These are phyloP conservation scores for Zelopaecilomyces penicillatus DNA, from an alignment of 2,329 filamentous ascomycete species.

Conservation along the genomic window DNA sequence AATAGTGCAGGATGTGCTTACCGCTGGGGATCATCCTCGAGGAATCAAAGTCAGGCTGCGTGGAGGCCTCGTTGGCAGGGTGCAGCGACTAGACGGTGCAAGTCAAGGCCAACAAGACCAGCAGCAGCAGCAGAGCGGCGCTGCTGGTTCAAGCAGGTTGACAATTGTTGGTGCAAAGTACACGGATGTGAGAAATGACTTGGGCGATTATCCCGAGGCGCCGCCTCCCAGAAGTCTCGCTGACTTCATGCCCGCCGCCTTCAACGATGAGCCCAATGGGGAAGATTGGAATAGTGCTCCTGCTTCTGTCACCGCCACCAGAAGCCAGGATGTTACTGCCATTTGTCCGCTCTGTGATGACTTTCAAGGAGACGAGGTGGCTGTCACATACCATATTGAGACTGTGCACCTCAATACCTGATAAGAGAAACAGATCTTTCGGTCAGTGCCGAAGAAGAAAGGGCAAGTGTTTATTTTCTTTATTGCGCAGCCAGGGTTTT, in stretches of 20 bases:
- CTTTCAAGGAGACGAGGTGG: conserved; percentile 61
- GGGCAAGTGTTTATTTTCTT: neutral
- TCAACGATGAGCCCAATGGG: conserved; percentile 14
- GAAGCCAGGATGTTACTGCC: conserved; percentile 6
- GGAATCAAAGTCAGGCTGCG: conserved; percentile 70
- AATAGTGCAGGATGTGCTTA: conserved; percentile 58
- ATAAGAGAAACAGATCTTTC: too few species aligned
- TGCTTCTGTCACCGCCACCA: neutral
- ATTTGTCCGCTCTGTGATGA: conserved; percentile 57
- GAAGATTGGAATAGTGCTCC: neutral
- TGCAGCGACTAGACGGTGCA: conserved; percentile 50
- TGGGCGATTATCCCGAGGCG: conserved; percentile 26
- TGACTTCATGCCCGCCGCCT: conserved; percentile 39
- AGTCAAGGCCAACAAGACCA: neutral
- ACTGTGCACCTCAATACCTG: conserved; percentile 19
- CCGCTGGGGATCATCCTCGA: conserved; percentile 63
- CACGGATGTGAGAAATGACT: conserved; percentile 26
- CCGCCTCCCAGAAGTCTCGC: conserved; percentile 33
- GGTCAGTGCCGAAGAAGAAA: conserved; percentile 7
- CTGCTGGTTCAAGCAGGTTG: conserved; percentile 13
- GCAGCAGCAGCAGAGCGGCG: conserved; percentile 3
- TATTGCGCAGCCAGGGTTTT: too few species aligned
- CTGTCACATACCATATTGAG: conserved; percentile 59
- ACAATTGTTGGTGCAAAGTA: conserved; percentile 17
- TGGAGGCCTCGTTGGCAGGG: conserved; percentile 65